Evolutionary conservation across 1,284 basidiomycete genomes (phyloP).

Genomic region (Stygiomarasmius scandens): DNA sequence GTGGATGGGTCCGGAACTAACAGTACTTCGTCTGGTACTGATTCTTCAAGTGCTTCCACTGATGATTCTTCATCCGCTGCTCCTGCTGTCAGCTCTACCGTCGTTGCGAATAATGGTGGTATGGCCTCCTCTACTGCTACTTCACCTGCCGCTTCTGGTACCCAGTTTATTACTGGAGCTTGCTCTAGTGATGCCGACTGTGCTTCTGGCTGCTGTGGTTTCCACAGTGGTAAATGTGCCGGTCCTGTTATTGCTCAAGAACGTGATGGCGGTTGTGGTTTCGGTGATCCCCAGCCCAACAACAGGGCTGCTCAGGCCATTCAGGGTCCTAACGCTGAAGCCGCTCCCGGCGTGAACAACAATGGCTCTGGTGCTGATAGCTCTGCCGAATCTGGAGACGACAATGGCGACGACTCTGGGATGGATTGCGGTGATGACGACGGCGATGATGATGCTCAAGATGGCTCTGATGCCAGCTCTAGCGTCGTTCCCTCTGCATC

Average conservation of each 20-base stretch:
- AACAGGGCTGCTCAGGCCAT: background rate
- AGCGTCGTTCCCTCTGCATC: conserved; percentile 5
- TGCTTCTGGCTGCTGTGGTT: background rate
- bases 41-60: conserved; percentile 9
- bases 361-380: background rate
- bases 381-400: background rate
- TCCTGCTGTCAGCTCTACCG: background rate
- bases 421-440: conserved; percentile 5
- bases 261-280: background rate
- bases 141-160: background rate
- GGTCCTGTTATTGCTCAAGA: background rate
- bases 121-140: background rate
- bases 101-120: background rate
- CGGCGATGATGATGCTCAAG: background rate
- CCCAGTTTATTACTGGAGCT: background rate
- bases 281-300: background rate
- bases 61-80: background rate
- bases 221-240: background rate
- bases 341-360: background rate
- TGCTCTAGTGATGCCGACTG: background rate
- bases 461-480: background rate
- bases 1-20: conserved; percentile 33
- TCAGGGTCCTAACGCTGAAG: background rate
- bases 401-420: background rate
- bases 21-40: no score